These are phyloP conservation scores for Achlya hypogyna DNA, from an alignment of 352 stramenopile genomes.

Conservation along the genomic window DNA sequence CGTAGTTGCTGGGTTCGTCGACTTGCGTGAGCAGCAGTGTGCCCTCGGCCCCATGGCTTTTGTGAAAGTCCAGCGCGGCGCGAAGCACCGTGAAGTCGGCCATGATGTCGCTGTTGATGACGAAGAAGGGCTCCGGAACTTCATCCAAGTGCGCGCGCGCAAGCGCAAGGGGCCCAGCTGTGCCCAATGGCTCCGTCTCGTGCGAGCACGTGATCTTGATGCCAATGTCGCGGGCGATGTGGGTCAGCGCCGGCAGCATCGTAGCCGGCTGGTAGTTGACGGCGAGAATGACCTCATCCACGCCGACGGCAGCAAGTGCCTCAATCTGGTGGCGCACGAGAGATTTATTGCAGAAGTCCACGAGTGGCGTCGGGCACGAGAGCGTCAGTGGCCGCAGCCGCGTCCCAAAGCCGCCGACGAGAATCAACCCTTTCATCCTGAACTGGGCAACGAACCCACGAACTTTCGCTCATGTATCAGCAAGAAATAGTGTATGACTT, in stretches of 20 bases:
- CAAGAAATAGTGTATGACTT: neutral
- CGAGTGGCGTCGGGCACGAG: conserved; percentile 82
- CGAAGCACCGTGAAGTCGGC: conserved; percentile 39
- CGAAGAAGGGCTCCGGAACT: conserved; percentile 77
- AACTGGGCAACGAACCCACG: neutral
- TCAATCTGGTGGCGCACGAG: conserved; percentile 87
- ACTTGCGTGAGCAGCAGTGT: conserved; percentile 80
- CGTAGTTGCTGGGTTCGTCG: conserved; percentile 85
- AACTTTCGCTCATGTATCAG: neutral
- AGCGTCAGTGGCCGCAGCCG: conserved; percentile 83
- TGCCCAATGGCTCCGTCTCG: conserved; percentile 76
- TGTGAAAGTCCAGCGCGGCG: conserved; percentile 58
- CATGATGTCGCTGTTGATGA: conserved; percentile 86
- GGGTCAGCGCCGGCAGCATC: conserved; percentile 71
- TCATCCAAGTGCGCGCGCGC: conserved; percentile 77
- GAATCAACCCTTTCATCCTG: conserved; percentile 85
- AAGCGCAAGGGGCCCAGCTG: conserved; percentile 69
- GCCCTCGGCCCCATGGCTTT: conserved; percentile 61
- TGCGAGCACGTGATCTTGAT: conserved; percentile 88
- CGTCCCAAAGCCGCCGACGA: conserved; percentile 86
- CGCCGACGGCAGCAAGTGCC: conserved; percentile 75
- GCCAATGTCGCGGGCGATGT: conserved; percentile 71
- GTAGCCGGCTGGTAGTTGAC: conserved; percentile 87
- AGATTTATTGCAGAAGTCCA: conserved; percentile 89
- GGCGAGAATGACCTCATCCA: conserved; percentile 83